Percentiles rank a stretch among this genome's conserved stretches.
Conservation (phyloP, 2,329 filamentous ascomycete genomes). For the Aureobasidium subglaciale region DNA sequence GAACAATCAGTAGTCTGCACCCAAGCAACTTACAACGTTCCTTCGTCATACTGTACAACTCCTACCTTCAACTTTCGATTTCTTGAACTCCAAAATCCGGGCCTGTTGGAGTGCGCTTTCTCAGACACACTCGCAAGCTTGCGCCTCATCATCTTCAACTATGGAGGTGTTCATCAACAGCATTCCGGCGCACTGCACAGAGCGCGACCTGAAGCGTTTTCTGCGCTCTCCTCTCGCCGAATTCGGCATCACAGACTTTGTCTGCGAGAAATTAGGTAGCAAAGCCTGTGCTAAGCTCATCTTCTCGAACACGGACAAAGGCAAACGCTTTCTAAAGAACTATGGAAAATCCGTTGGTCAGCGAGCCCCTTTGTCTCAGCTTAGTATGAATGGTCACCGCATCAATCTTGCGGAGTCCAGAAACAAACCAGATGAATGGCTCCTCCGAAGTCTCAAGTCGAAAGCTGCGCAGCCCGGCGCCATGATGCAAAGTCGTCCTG, state of each 20-base stretch:
- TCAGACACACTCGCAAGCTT: too few relatives aligned
- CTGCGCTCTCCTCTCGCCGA: slow-evolving; percentile 33
- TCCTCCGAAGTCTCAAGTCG: slow-evolving; percentile 22
- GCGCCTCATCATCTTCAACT: not conserved
- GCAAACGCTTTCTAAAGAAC: slow-evolving; percentile 35
- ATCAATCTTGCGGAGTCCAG: slow-evolving; percentile 22
- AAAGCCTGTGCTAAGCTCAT: slow-evolving; percentile 41
- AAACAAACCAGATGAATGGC: slow-evolving; percentile 19
- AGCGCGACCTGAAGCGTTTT: slow-evolving; percentile 35
- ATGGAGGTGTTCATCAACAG: slow-evolving; percentile 45
- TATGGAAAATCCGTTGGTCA: slow-evolving; percentile 25
- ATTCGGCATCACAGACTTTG: slow-evolving; percentile 36
- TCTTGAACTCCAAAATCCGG: too few relatives aligned
- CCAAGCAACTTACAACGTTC: too few relatives aligned
- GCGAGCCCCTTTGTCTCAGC: slow-evolving; percentile 13
- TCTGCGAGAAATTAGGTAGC: slow-evolving; percentile 37
- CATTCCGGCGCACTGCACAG: slow-evolving; percentile 36
- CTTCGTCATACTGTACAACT: too few relatives aligned
- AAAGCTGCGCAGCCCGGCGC: slow-evolving; percentile 18
- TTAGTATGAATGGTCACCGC: slow-evolving; percentile 6
- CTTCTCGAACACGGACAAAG: slow-evolving; percentile 36
- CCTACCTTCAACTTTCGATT: too few relatives aligned
- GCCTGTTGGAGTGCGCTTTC: too few relatives aligned
- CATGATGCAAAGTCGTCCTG: not conserved
- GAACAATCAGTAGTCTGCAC: too few relatives aligned